These are phyloP conservation scores for Fragosphaeria purpurea DNA, from an alignment of 2,329 filamentous ascomycete genomes.

Conservation along the genomic window DNA sequence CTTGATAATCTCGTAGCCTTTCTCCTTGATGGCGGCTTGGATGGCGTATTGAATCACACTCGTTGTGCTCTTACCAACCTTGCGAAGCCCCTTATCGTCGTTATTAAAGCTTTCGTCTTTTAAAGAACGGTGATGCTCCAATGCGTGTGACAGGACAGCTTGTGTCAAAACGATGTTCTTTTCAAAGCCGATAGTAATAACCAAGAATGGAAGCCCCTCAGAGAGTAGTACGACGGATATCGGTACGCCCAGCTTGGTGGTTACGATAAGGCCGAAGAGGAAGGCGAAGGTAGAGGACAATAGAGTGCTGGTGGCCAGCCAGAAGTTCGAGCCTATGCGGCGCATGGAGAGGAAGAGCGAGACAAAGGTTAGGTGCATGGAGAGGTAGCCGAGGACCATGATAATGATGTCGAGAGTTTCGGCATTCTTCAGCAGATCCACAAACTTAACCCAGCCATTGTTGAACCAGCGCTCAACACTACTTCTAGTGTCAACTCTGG, in stretches of 20 bases:
- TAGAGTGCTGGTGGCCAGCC: constrained; percentile 83
- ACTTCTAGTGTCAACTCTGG: constrained; percentile 52
- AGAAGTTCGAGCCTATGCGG: constrained; percentile 91
- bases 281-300: constrained; percentile 95
- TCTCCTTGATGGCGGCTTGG: constrained; percentile 79
- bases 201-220: constrained; percentile 89
- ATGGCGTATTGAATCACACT: constrained; percentile 85
- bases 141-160: constrained; percentile 79
- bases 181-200: constrained; percentile 98
- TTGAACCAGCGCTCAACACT: constrained; percentile 61
- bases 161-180: constrained; percentile 95
- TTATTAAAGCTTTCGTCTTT: constrained; percentile 10
- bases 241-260: constrained; percentile 83
- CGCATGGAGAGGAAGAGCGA: constrained; percentile 98
- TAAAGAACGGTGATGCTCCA: constrained; percentile 53
- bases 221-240: constrained; percentile 90
- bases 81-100: constrained; percentile 18
- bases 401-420: constrained; percentile 96
- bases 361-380: constrained; percentile 97
- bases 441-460: constrained; percentile 78
- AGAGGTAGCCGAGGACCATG: constrained; percentile 90
- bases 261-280: constrained; percentile 85
- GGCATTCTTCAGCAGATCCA: constrained; percentile 72
- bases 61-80: too few species aligned
- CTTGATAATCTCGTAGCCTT: constrained; percentile 85